These are phyloP conservation scores for Heterobasidion annosum DNA, from an alignment of 1,284 basidiomycete genomes.

Conservation along the genomic window DNA sequence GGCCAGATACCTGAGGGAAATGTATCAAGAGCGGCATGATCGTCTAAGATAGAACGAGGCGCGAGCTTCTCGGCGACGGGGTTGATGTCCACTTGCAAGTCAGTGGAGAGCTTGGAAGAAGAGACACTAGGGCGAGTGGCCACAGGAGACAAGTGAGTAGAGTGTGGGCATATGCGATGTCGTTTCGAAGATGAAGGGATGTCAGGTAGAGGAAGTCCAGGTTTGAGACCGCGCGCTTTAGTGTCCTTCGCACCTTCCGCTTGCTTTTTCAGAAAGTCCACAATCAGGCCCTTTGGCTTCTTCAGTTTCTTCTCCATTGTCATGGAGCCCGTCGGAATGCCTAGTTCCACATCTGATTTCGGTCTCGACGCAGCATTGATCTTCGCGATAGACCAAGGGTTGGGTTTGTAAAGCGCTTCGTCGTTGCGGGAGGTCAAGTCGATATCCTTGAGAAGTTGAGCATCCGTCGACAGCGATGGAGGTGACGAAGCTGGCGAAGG, in stretches of 20 bases:
- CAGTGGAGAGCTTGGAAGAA: neutral
- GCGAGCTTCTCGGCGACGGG: neutral
- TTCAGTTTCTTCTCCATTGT: conserved; percentile 5
- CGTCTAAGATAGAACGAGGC: no score
- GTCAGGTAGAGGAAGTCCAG: neutral
- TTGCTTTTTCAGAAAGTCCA: conserved; percentile 17
- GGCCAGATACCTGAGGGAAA: neutral
- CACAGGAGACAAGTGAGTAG: neutral
- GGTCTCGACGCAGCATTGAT: conserved; percentile 54
- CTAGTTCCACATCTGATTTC: conserved; percentile 3
- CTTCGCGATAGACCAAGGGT: conserved; percentile 69
- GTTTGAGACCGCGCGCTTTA: conserved; percentile 4
- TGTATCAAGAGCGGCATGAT: neutral
- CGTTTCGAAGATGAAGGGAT: neutral
- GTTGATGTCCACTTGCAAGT: neutral
- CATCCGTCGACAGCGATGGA: conserved; percentile 14
- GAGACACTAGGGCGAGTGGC: neutral
- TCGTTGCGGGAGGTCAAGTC: conserved; percentile 53
- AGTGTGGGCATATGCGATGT: no score
- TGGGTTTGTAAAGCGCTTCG: conserved; percentile 51
- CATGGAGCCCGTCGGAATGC: neutral
- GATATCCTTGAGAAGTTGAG: conserved; percentile 37
- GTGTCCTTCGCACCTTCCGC: conserved; percentile 4
- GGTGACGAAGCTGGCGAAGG: neutral
- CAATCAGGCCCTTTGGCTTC: conserved; percentile 12